These are phyloP conservation scores for Heterobasidion parviporum DNA, from an alignment of 1,284 basidiomycete species.

Conservation along the genomic window DNA sequence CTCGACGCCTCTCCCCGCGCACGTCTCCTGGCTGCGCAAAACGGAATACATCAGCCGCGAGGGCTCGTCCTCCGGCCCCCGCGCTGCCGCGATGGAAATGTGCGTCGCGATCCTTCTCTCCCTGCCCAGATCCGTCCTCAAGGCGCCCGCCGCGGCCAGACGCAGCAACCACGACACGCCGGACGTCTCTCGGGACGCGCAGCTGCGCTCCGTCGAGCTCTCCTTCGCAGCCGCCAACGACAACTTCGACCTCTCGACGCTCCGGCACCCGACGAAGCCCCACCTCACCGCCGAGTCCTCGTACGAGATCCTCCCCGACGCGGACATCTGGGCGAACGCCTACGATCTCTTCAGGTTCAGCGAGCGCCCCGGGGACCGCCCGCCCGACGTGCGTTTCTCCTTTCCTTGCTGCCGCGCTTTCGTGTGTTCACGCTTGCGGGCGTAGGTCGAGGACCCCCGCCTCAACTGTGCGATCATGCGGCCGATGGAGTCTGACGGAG, in stretches of 20 bases:
- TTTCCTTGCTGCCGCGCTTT: neutral
- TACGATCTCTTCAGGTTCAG: conserved; percentile 87
- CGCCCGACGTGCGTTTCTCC: conserved; percentile 43
- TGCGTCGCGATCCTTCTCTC: conserved; percentile 23
- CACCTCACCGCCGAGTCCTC: conserved; percentile 73
- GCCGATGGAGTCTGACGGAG: conserved; percentile 79
- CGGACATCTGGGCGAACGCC: conserved; percentile 82
- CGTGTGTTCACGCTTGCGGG: conserved; percentile 5
- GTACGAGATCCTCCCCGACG: conserved; percentile 83
- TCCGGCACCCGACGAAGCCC: conserved; percentile 78
- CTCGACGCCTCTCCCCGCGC: conserved; percentile 38
- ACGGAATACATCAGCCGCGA: conserved; percentile 81
- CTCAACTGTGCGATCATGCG: conserved; percentile 80
- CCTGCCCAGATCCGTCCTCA: neutral
- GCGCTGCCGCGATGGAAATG: conserved; percentile 36
- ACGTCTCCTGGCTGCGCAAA: conserved; percentile 85
- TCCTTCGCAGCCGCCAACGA: conserved; percentile 68
- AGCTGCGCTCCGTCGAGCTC: conserved; percentile 75
- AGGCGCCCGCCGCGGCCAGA: conserved; percentile 16
- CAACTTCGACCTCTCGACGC: conserved; percentile 43
- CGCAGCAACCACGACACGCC: conserved; percentile 46
- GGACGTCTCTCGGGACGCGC: conserved; percentile 74
- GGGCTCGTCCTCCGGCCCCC: conserved; percentile 32
- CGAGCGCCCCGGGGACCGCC: conserved; percentile 76
- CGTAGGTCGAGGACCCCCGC: conserved; percentile 64